Evolutionary conservation across 2,329 filamentous ascomycete species (phyloP), one percentile per base, ranked within the genome.

Genomic region (Fusarium sp.): DNA sequence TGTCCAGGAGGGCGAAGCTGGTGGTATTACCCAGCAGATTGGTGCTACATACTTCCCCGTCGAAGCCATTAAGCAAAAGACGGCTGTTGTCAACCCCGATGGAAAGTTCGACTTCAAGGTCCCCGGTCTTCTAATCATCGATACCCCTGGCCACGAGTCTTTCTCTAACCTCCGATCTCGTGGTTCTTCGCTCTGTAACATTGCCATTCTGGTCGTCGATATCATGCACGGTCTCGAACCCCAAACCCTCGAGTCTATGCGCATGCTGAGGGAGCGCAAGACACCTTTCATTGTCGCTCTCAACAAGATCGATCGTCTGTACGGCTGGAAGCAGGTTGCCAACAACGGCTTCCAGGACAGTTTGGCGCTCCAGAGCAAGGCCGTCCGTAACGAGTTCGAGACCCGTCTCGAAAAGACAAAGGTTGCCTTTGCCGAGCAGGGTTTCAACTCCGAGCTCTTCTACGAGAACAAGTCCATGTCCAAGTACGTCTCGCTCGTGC

Each of bases 301-400:
- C 77, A 99, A 99, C 91, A 99, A 99, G 87, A 98, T 99, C 73
- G 96, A 99, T 89, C 94, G 96, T 88, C 90, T 99, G 17, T 99
- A 98, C 79, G 94, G 94, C 79, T 99, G 97, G 96, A 97, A 97
- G 86, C 94, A 95, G 84, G 94, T 98, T 65, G 94, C 96, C 76
- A 97, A 99, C 88, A 99, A 99, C 79, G 96, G 96, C 62, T 98
- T 99, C 88, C 90, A 94, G 76, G 95, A 98, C 80, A 95, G 92
- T 82, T 84, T 99, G 79, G 89, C 89, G 40, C 87, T 97, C 75
- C 96, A 99, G 83, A 97, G 90, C 84, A 96, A 95, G 83, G 91
- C 92, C 52, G 94, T 98, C 13, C 93, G 97, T 82, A 93, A 93
- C 79, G 96, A 99, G 81, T 99, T 99, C 84, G 89, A 88, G 76